A percentile compares a stretch with the other conserved stretches of the same genome.
phyloP scores from a whole-genome alignment of 208 protist species.

The Zelonia costaricensis region DNA sequence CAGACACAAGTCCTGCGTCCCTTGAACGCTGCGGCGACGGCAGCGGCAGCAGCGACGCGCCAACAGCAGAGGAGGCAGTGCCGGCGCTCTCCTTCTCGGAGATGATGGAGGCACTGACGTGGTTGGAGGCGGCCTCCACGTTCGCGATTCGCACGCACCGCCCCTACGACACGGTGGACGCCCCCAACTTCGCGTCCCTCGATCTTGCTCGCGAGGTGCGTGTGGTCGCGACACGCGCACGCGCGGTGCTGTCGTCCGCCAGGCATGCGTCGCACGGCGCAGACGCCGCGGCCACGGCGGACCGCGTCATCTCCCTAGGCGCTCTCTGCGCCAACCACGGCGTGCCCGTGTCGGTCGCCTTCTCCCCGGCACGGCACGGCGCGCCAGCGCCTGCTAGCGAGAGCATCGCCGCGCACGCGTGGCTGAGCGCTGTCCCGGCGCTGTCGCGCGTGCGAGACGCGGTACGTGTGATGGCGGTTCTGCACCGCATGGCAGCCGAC shows the following conservation, averaged over 20 bases:
- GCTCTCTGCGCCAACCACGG: conserved; percentile 66
- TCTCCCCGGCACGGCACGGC: conserved; percentile 13
- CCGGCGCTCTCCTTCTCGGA: conserved; percentile 34
- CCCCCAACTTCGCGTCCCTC: conserved; percentile 58
- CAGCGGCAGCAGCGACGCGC: background rate
- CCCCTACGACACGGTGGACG: conserved; percentile 50
- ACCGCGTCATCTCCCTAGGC: conserved; percentile 63
- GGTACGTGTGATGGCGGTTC: conserved; percentile 51
- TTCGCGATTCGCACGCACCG: conserved; percentile 72
- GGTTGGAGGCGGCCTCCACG: conserved; percentile 82
- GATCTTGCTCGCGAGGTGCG: conserved; percentile 62
- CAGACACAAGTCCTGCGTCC: background rate
- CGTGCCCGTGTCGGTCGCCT: conserved; percentile 56
- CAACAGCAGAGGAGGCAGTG: background rate
- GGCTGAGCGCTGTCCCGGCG: conserved; percentile 9
- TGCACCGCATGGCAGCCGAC: conserved; percentile 10
- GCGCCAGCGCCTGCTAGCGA: background rate
- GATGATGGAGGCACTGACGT: conserved; percentile 79
- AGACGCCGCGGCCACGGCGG: background rate
- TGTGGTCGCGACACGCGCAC: conserved; percentile 41
- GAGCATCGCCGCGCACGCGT: background rate
- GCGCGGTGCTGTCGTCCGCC: background rate
- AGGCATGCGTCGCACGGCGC: too few relatives aligned
- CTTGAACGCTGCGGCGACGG: too few relatives aligned
- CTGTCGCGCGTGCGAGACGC: conserved; percentile 30